Percentiles rank a stretch among this genome's conserved stretches.
phyloP scores from a whole-genome alignment of 148 eudicot species.

The Persicaria maculosa region DNA sequence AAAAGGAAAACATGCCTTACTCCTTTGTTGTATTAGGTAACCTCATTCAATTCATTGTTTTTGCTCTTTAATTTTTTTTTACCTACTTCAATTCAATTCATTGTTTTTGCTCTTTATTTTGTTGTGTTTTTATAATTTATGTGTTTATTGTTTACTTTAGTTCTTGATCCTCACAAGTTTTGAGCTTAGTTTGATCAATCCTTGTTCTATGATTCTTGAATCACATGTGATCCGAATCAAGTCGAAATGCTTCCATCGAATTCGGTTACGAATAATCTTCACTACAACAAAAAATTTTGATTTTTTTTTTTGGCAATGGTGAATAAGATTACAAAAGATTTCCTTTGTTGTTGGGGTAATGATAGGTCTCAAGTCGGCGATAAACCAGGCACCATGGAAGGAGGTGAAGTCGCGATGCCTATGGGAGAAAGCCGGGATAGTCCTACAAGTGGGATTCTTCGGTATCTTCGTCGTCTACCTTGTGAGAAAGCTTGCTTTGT shows the following conservation, averaged over 20 bases:
- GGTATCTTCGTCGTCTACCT: slow-evolving; percentile 6
- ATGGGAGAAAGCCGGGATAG: background rate
- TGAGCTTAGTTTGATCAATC: background rate
- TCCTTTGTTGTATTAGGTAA: slow-evolving; percentile 11
- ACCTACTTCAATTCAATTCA: background rate
- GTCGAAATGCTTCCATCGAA: too few species aligned
- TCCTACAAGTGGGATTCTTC: background rate
- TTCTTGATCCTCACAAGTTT: background rate
- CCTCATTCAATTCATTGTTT: background rate
- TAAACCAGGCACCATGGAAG: background rate
- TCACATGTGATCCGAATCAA: too few species aligned
- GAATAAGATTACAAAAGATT: background rate
- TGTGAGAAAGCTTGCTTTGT: background rate
- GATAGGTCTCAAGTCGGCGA: background rate
- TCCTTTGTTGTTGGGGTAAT: background rate
- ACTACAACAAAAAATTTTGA: background rate
- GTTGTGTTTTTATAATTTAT: background rate
- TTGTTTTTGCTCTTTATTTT: background rate
- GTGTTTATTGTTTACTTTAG: background rate
- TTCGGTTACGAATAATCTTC: background rate
- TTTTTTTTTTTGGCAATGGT: background rate
- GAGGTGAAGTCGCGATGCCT: background rate
- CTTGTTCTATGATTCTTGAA: background rate
- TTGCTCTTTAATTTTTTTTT: too few species aligned
- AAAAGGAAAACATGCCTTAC: slow-evolving; percentile 10